Base-by-base conservation (phyloP, 108 stramenopile genomes). In the Epithemia pelagica region DNA sequence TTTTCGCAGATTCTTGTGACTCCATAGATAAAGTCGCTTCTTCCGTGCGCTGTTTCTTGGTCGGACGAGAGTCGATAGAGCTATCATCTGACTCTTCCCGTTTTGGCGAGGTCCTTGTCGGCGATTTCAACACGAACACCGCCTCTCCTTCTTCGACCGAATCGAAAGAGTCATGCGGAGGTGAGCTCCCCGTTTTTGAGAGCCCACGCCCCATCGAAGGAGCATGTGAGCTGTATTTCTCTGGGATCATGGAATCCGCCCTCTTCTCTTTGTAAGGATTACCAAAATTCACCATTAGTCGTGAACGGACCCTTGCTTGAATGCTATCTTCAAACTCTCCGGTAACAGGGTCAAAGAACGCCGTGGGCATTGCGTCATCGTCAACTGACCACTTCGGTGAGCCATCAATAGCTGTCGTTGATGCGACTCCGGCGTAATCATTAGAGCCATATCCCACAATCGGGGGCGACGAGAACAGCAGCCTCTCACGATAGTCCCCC, bases 361-460 rank as follows among this genome's bases (percentile, higher is more conserved):
- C 54, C n/a, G 77, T 51, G 2, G 90, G 90, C 62, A 91, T 71
- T 0, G 83, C 85, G 73, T 88, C 90, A 70, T 91, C 85, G 33
- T 91, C 90, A 1, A 86, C 90, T 2, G 80, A 84, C 78, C 78
- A 86, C 28, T 58, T 74, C 0, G 90, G 85, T 28, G 85, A 86
- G 7, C 90, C 90, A 66, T 88, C 85, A 2, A 77, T 60, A 23
- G 81, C 79, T 67, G 90, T 91, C 2, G 90, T 88, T 3, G 83
- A 78, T 53, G 90, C 82, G 18, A 84, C 81, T 26, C 86, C 89
- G 19, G 66, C 61, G 7, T 74, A 61, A 66, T 87, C 87, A 58
- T 86, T 83, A 8, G 86, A 81, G 54, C 90, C 85, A 64, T 88
- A 86, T n/a, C 85, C 90, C 2, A 88, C 85, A 28, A 91, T 78